phyloP scores from a whole-genome alignment of 768 basidiomycete species.

The Mycena indigotica region DNA sequence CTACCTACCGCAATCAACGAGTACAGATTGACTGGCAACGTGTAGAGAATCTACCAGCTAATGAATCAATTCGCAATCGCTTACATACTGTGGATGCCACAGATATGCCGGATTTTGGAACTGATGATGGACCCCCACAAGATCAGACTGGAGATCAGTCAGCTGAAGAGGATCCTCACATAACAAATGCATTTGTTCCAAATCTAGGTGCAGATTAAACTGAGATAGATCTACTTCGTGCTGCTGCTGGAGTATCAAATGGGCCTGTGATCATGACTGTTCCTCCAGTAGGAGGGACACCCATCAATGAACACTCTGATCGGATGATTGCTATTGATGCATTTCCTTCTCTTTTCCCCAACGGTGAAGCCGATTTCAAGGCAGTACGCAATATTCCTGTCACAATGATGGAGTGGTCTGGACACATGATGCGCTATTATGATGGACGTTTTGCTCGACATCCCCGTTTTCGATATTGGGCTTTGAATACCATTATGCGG shows the following conservation, averaged over 20 bases:
- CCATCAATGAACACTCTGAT: constrained; percentile 13
- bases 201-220: constrained; percentile 7
- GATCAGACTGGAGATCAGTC: not conserved
- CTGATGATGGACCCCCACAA: constrained; percentile 11
- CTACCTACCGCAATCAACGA: constrained; percentile 17
- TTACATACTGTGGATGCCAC: constrained; percentile 6
- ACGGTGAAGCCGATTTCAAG: constrained; percentile 23
- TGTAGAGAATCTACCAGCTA: constrained; percentile 14
- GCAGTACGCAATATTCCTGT: constrained; percentile 5
- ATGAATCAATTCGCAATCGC: constrained; percentile 13
- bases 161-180: constrained; percentile 5
- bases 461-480: constrained; percentile 25
- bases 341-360: constrained; percentile 29
- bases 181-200: constrained; percentile 14
- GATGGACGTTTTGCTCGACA: constrained; percentile 28
- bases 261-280: constrained; percentile 11
- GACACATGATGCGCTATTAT: constrained; percentile 20
- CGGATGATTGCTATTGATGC: constrained; percentile 20
- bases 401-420: constrained; percentile 21
- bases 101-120: constrained; percentile 4
- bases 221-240: constrained; percentile 21
- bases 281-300: constrained; percentile 15
- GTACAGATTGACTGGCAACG: constrained; percentile 14
- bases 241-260: constrained; percentile 11
- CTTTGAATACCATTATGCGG: constrained; percentile 22